Evolutionary conservation across 1,139 yeast genomes (phyloP).

Genomic region (Sugiyamaella japonica): DNA sequence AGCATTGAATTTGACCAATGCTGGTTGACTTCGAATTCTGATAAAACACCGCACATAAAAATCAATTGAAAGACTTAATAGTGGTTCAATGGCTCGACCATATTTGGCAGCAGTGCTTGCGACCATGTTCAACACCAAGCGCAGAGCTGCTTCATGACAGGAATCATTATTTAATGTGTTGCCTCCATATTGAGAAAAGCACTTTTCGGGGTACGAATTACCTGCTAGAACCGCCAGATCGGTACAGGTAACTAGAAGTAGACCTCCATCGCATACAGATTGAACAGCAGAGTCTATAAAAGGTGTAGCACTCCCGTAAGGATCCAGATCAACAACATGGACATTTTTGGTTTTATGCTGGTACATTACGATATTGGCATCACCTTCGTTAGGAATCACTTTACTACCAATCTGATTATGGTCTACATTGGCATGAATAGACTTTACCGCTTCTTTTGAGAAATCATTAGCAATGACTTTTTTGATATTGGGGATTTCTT

Average conservation of each 20-base stretch:
- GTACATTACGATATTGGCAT: constrained; percentile 84
- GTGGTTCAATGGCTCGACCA: constrained; percentile 82
- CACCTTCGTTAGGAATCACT: constrained; percentile 73
- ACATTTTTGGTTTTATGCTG: constrained; percentile 44
- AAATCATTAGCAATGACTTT: constrained; percentile 86
- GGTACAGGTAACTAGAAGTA: constrained; percentile 88
- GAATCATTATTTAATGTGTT: constrained; percentile 76
- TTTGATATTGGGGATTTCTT: constrained; percentile 75
- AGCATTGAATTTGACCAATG: constrained; percentile 66
- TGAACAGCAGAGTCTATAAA: constrained; percentile 90
- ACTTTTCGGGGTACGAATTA: constrained; percentile 92
- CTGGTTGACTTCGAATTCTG: constrained; percentile 72
- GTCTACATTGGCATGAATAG: constrained; percentile 69
- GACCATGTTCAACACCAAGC: constrained; percentile 76
- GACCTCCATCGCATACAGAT: constrained; percentile 75
- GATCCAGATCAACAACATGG: constrained; percentile 91
- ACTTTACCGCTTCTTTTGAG: constrained; percentile 79
- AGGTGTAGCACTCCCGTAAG: constrained; percentile 96
- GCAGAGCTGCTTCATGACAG: constrained; percentile 88
- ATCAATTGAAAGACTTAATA: constrained; percentile 81
- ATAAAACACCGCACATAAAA: constrained; percentile 87
- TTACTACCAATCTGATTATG: constrained; percentile 57
- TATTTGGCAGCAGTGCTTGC: constrained; percentile 87
- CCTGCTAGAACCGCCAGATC: constrained; percentile 96
- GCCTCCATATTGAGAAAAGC: constrained; percentile 96